Evolutionary conservation across 2,329 filamentous ascomycete genomes (phyloP).

Genomic region (Epichloe hybrida): DNA sequence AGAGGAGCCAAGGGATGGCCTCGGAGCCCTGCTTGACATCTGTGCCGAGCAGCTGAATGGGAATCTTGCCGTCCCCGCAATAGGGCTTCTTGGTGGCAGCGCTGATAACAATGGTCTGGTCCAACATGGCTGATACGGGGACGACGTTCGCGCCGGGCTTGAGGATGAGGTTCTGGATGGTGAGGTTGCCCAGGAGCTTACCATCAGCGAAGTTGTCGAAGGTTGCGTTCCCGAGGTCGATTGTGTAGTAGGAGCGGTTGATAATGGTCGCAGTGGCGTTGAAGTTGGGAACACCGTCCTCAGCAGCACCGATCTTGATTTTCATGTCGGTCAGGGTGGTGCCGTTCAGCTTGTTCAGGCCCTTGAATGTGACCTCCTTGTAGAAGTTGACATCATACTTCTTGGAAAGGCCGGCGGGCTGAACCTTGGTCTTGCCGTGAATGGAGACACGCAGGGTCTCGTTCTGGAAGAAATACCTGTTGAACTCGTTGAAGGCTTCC

Average conservation of each 20-base stretch:
- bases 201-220: constrained; percentile 45
- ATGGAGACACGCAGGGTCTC: constrained; percentile 37
- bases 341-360: constrained; percentile 42
- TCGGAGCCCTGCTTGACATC: constrained; percentile 37
- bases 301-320: constrained; percentile 5
- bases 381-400: constrained; percentile 39
- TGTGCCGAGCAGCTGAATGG: constrained; percentile 40
- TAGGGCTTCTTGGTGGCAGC: constrained; percentile 26
- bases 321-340: constrained; percentile 28
- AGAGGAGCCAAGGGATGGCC: constrained; percentile 40
- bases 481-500: constrained; percentile 39
- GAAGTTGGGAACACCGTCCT: constrained; percentile 39
- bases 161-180: constrained; percentile 44
- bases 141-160: constrained; percentile 44
- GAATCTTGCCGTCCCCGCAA: constrained; percentile 41
- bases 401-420: constrained; percentile 34
- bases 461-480: constrained; percentile 37
- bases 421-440: constrained; percentile 36
- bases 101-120: constrained; percentile 33
- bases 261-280: constrained; percentile 44
- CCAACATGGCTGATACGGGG: constrained; percentile 38
- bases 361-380: constrained; percentile 38
- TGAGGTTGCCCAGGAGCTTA: constrained; percentile 38
- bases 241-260: constrained; percentile 49
- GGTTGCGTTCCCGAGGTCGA: constrained; percentile 52